Conservation (phyloP, 1,139 yeast genomes). For the Torulaspora pretoriensis region DNA sequence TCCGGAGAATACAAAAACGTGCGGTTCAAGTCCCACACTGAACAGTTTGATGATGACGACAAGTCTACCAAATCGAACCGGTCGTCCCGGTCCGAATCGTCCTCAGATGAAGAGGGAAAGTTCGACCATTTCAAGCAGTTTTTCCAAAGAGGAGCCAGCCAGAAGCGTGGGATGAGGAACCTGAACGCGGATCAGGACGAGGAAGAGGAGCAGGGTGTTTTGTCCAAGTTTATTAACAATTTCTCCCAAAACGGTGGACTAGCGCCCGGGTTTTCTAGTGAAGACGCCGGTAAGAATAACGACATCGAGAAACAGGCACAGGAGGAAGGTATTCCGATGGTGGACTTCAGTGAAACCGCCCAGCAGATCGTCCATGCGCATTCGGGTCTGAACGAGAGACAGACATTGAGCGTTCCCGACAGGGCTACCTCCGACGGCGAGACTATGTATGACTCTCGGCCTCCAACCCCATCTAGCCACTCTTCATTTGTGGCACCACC, state of each 20-base stretch:
- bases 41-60: constrained; percentile 13
- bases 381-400: constrained; percentile 17
- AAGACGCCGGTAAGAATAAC: not conserved
- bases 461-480: constrained; percentile 24
- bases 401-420: constrained; percentile 10
- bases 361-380: constrained; percentile 33
- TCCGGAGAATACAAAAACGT: constrained; percentile 15
- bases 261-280: constrained; percentile 30
- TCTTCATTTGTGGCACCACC: constrained; percentile 34
- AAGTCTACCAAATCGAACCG: constrained; percentile 12
- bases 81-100: constrained; percentile 5
- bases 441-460: constrained; percentile 15
- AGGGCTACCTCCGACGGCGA: constrained; percentile 17
- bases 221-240: constrained; percentile 29
- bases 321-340: constrained; percentile 22
- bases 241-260: constrained; percentile 33
- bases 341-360: constrained; percentile 28
- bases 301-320: constrained; percentile 21
- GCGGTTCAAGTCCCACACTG: constrained; percentile 13
- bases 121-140: constrained; percentile 27
- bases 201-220: constrained; percentile 24
- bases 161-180: constrained; percentile 18
- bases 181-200: constrained; percentile 22
- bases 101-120: constrained; percentile 20
- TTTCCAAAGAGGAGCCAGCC: constrained; percentile 23